Percentiles rank a stretch among this genome's conserved stretches.
These are phyloP conservation scores for Leccinum pseudoinsigne DNA, from an alignment of 1,284 basidiomycete genomes.

Conservation along the genomic window DNA sequence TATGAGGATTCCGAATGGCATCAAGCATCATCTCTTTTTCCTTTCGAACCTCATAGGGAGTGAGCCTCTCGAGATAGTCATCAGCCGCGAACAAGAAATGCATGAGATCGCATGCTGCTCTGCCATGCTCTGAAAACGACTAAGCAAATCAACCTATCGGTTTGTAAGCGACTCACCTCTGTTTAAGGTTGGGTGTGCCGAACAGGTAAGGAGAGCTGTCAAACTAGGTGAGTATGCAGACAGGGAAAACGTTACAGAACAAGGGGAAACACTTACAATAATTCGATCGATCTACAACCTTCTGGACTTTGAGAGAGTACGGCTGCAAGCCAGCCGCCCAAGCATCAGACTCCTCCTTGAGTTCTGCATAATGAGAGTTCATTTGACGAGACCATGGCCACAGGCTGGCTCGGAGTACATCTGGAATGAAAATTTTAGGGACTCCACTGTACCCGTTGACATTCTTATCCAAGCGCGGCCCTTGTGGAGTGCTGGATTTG, in stretches of 20 bases:
- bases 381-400: constrained; percentile 23
- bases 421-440: not conserved
- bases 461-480: not conserved
- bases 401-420: not conserved
- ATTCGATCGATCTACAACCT: not conserved
- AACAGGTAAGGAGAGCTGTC: not conserved
- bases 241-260: not conserved
- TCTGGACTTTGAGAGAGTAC: not conserved
- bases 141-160: not conserved
- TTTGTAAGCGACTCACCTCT: not conserved
- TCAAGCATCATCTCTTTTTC: not conserved
- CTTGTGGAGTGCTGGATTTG: not conserved
- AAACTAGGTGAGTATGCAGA: not conserved
- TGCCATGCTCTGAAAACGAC: not conserved
- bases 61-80: not conserved
- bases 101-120: not conserved
- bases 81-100: not conserved
- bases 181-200: not conserved
- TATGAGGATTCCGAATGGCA: not conserved
- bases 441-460: not conserved
- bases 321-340: not conserved
- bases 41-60: not conserved
- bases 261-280: not conserved
- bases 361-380: constrained; percentile 13
- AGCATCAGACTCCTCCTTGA: constrained; percentile 11